Evolutionary conservation across 495 filamentous ascomycete species (phyloP).

Genomic region (Tuber aestivum): DNA sequence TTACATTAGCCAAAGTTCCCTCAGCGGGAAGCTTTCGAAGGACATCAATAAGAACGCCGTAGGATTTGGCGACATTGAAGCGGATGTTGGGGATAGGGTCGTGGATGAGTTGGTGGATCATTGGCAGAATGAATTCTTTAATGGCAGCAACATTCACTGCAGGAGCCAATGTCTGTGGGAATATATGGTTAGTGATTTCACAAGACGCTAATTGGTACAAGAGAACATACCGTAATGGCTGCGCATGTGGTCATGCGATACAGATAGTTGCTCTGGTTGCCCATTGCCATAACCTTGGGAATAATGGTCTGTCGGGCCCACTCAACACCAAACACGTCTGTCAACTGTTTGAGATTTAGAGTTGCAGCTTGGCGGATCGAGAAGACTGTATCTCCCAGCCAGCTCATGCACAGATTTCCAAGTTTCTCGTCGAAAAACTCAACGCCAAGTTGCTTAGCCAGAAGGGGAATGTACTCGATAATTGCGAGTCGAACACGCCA

Average conservation of each 20-base stretch:
- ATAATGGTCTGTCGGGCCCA: constrained; percentile 98
- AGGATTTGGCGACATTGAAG: constrained; percentile 98
- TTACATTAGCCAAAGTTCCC: constrained; percentile 76
- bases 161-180: constrained; percentile 74
- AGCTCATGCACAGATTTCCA: constrained; percentile 91
- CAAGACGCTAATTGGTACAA: neutral
- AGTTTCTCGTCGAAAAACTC: constrained; percentile 98
- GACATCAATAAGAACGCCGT: constrained; percentile 77
- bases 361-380: constrained; percentile 96
- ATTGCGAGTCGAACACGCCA: constrained; percentile 97
- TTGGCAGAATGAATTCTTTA: constrained; percentile 85
- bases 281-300: constrained; percentile 97
- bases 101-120: constrained; percentile 82
- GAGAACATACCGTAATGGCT: constrained; percentile 77
- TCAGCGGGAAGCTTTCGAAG: constrained; percentile 81
- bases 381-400: constrained; percentile 98
- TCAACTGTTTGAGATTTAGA: constrained; percentile 93
- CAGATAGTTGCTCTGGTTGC: constrained; percentile 92
- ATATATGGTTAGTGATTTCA: neutral
- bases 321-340: constrained; percentile 94
- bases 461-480: constrained; percentile 96
- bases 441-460: constrained; percentile 91
- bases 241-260: constrained; percentile 99
- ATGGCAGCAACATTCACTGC: constrained; percentile 89
- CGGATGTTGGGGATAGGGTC: constrained; percentile 98